These are phyloP conservation scores for Nothopassalora personata DNA, from an alignment of 2,329 filamentous ascomycete species.

Conservation along the genomic window DNA sequence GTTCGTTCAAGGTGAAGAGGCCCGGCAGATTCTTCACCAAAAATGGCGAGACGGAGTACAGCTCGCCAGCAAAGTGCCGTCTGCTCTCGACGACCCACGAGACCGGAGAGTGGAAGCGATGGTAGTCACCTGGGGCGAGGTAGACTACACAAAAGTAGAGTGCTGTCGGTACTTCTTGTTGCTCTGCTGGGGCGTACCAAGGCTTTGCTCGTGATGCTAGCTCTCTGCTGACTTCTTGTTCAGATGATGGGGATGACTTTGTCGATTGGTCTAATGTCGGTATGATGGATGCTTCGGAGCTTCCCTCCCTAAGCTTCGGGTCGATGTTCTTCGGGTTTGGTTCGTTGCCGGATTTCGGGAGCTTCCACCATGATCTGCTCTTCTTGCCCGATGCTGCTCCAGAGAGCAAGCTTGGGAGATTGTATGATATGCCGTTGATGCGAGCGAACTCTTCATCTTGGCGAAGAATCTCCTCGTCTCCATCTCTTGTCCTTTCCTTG, in stretches of 20 bases:
- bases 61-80: constrained; percentile 94
- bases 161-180: constrained; percentile 48
- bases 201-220: constrained; percentile 57
- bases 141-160: constrained; percentile 96
- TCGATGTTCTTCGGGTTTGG: constrained; percentile 15
- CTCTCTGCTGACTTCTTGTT: constrained; percentile 77
- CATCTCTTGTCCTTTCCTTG: constrained; percentile 31
- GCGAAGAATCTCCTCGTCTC: constrained; percentile 58
- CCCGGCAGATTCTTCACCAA: constrained; percentile 87
- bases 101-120: constrained; percentile 92
- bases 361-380: constrained; percentile 20
- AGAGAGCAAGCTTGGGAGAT: constrained; percentile 78
- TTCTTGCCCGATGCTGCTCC: constrained; percentile 43
- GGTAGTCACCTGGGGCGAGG: constrained; percentile 94
- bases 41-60: constrained; percentile 93
- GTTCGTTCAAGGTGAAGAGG: constrained; percentile 93
- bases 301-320: constrained; percentile 14
- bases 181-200: constrained; percentile 41
- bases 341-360: constrained; percentile 29
- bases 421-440: constrained; percentile 94
- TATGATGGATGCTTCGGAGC: constrained; percentile 34
- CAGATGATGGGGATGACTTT: constrained; percentile 61
- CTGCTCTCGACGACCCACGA: constrained; percentile 92
- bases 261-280: constrained; percentile 62
- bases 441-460: constrained; percentile 88